phyloP scores from a whole-genome alignment of 1,284 basidiomycete species.

The Malassezia japonica region DNA sequence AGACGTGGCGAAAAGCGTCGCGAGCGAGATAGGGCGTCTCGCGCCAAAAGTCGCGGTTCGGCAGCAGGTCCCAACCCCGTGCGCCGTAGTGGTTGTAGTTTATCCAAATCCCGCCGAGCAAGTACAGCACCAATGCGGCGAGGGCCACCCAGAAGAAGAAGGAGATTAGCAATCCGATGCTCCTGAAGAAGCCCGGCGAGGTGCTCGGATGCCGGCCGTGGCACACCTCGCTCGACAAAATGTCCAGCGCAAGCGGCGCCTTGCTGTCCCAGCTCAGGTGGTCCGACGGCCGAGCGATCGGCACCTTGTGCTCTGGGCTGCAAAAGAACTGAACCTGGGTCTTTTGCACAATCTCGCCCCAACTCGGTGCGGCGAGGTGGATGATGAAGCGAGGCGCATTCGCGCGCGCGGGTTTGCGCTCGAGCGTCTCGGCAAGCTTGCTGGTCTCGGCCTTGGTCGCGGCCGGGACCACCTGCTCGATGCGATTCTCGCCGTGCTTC shows the following conservation, averaged over 20 bases:
- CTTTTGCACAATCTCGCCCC: neutral
- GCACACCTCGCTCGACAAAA: neutral
- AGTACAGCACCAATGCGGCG: conserved; percentile 15
- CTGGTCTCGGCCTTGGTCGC: neutral
- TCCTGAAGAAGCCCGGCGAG: neutral
- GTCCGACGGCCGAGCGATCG: too few relatives aligned
- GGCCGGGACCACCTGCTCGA: conserved; percentile 6
- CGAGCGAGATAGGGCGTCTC: conserved; percentile 30
- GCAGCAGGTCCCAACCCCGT: conserved; percentile 36
- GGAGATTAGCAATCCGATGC: neutral
- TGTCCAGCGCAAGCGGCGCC: neutral
- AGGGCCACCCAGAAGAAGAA: neutral
- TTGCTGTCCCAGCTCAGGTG: too few relatives aligned
- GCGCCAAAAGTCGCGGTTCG: conserved; percentile 38
- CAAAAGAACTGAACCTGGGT: neutral
- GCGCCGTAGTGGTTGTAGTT: conserved; percentile 41
- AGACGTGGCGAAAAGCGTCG: conserved; percentile 24
- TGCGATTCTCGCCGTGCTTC: neutral
- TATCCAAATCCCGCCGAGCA: conserved; percentile 31
- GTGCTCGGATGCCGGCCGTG: neutral
- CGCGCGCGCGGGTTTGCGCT: too few relatives aligned
- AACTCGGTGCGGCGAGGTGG: neutral
- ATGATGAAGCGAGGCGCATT: neutral
- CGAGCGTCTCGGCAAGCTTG: too few relatives aligned
- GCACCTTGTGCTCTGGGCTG: neutral